Evolutionary conservation across 1,284 basidiomycete genomes (phyloP).

Genomic region (Taiwanofungus camphoratus): DNA sequence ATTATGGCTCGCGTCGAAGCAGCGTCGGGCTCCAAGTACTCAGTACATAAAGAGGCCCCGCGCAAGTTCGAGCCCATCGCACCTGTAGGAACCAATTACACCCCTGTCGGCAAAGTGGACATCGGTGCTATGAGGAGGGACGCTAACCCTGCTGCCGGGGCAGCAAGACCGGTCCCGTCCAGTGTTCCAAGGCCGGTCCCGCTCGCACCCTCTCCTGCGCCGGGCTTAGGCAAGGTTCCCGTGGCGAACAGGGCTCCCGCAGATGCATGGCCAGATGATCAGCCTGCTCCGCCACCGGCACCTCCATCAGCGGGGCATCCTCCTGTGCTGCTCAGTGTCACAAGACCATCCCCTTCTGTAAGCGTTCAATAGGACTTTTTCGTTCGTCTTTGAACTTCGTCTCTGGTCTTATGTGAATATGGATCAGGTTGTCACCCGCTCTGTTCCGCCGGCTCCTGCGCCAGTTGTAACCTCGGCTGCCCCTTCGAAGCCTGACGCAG

Average conservation of each 20-base stretch:
- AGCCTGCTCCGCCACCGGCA: constrained; percentile 32
- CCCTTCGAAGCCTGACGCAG: constrained; percentile 60
- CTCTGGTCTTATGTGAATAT: neutral
- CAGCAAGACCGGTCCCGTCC: constrained; percentile 8
- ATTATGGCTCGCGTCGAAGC: constrained; percentile 89
- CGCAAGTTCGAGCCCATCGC: constrained; percentile 65
- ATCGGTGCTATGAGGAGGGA: constrained; percentile 51
- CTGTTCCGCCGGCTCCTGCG: constrained; percentile 24
- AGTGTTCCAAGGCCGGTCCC: constrained; percentile 39
- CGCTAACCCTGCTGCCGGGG: constrained; percentile 29
- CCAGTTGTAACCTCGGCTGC: constrained; percentile 42
- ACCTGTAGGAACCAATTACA: constrained; percentile 69
- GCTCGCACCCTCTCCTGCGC: constrained; percentile 37
- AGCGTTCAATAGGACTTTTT: constrained; percentile 9
- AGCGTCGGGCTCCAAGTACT: constrained; percentile 91
- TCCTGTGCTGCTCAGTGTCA: constrained; percentile 29
- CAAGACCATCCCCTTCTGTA: constrained; percentile 32
- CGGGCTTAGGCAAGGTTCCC: constrained; percentile 22
- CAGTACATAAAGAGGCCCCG: constrained; percentile 62
- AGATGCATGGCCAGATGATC: constrained; percentile 56
- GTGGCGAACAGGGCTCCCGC: constrained; percentile 32
- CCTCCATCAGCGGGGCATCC: constrained; percentile 49
- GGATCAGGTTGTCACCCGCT: constrained; percentile 15
- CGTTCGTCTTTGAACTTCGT: constrained; percentile 1
- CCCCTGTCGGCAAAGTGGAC: constrained; percentile 65